phyloP scores from a whole-genome alignment of 2,329 filamentous ascomycete species.

The Conoideocrella luteorostrata region DNA sequence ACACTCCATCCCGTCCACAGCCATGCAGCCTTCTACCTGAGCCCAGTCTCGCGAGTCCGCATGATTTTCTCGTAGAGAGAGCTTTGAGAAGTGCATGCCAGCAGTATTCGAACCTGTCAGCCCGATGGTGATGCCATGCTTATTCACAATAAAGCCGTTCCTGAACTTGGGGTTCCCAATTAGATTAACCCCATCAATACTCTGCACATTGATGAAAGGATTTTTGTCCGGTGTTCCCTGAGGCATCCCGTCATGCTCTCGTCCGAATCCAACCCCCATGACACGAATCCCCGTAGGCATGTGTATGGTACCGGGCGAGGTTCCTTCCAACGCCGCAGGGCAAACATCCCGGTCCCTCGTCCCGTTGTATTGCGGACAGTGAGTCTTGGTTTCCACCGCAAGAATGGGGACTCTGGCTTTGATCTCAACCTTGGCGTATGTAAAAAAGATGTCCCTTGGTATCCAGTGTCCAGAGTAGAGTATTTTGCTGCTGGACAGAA shows the following conservation, averaged over 20 bases:
- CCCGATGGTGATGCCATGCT: constrained; percentile 1
- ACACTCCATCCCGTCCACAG: neutral
- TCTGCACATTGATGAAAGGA: constrained; percentile 4
- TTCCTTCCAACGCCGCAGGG: neutral
- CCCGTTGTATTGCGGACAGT: constrained; percentile 4
- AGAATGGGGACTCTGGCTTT: constrained; percentile 4
- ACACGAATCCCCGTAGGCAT: constrained; percentile 1
- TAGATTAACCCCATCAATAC: neutral
- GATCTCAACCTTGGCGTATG: neutral
- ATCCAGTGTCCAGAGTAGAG: constrained; percentile 6
- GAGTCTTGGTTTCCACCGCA: neutral
- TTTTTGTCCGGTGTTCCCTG: constrained; percentile 8
- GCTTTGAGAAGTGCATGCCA: constrained; percentile 2
- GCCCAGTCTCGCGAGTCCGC: constrained; percentile 1
- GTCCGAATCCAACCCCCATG: constrained; percentile 6
- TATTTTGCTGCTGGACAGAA: constrained; percentile 7
- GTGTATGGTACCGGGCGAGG: neutral
- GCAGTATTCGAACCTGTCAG: constrained; percentile 2
- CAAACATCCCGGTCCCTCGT: neutral
- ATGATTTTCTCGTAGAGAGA: neutral
- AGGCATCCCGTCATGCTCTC: constrained; percentile 6
- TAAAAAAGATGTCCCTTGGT: neutral
- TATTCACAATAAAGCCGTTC: neutral
- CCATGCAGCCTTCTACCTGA: constrained; percentile 2
- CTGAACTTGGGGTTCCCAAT: neutral